Evolutionary conservation across 148 eudicot genomes (phyloP), one percentile per base, ranked within the genome.

Genomic region (Spergularia bocconei): DNA sequence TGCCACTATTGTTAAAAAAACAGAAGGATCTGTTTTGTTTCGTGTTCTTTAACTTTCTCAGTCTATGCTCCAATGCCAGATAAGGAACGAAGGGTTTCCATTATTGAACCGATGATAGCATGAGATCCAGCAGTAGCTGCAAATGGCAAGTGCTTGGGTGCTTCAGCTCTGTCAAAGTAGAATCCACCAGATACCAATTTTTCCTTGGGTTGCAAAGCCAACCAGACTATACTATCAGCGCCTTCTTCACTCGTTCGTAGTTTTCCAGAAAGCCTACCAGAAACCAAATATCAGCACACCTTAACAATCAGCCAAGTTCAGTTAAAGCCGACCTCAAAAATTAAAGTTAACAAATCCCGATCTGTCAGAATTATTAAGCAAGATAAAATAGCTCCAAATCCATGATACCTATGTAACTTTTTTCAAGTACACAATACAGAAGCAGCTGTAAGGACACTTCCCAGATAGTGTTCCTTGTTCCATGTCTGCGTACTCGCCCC

Each of bases 81-180:
- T 48, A 91, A 36, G 21, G 89, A 80, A 16, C 77, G 87, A 62
- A 94, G 93, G 5, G 56, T 66, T 19, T 81, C 66, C 9, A 72
- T 16, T 50, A 94, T 86, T 44, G 91, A 83, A 78, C 82, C 89
- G n/a, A 91, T 94, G 67, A 79, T 73, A 66, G 71, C 60, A 78
- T 87, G 92, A 72, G 98, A 90, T 17, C 87, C 88, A 70, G 76
- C 67, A 21, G 97, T 94, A 44, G 86, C 93, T 61, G 89, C 72
- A 69, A 90, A 83, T 29, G 80, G 77, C 81, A 91, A 83, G 87
- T 94, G 96, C 74, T 94, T 90, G 16, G 97, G 85, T 3, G 96
- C 98, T 86, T 85, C 91, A 50, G 92, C 90, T 80, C 98, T 89
- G 63, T 94, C 98, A 75, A 94, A 94, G 82, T 94, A 91, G 70